phyloP scores from a whole-genome alignment of 2,329 filamentous ascomycete species.

The Paradendryphiella salina region DNA sequence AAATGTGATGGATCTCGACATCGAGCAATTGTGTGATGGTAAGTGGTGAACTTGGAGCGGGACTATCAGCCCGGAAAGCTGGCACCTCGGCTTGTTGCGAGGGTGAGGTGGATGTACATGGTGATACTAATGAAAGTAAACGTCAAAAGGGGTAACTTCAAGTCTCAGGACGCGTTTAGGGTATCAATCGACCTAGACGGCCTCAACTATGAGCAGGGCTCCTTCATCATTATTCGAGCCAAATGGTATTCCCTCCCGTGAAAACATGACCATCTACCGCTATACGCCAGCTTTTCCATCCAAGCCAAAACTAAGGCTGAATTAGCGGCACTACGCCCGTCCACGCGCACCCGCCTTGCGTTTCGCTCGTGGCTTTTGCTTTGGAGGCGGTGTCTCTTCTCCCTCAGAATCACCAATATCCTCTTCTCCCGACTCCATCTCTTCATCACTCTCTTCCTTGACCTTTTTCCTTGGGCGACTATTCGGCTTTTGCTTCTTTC shows the following conservation, averaged over 20 bases:
- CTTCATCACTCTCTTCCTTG: slow-evolving; percentile 26
- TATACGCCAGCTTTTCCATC: neutral
- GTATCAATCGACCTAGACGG: neutral
- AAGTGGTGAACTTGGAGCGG: too few species aligned
- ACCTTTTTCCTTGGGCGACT: slow-evolving; percentile 25
- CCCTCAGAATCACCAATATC: slow-evolving; percentile 35
- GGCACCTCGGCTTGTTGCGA: too few species aligned
- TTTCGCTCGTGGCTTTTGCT: slow-evolving; percentile 28
- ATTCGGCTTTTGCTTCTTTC: slow-evolving; percentile 35
- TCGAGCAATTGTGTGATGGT: too few species aligned
- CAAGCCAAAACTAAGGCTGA: neutral
- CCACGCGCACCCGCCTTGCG: slow-evolving; percentile 21
- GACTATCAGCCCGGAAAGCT: too few species aligned
- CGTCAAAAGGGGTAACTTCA: too few species aligned
- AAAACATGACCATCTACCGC: slow-evolving; percentile 13
- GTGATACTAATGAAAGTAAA: too few species aligned
- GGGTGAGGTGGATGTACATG: too few species aligned
- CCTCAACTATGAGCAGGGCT: too few species aligned
- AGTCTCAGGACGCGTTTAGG: too few species aligned
- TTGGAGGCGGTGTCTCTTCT: slow-evolving; percentile 22
- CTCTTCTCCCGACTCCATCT: slow-evolving; percentile 30
- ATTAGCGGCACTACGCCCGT: slow-evolving; percentile 16
- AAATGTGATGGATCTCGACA: neutral
- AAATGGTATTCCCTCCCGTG: neutral
- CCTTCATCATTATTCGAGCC: slow-evolving; percentile 8